Evolutionary conservation across 148 eudicot genomes (phyloP).

Genomic region (Spergularia bocconei): DNA sequence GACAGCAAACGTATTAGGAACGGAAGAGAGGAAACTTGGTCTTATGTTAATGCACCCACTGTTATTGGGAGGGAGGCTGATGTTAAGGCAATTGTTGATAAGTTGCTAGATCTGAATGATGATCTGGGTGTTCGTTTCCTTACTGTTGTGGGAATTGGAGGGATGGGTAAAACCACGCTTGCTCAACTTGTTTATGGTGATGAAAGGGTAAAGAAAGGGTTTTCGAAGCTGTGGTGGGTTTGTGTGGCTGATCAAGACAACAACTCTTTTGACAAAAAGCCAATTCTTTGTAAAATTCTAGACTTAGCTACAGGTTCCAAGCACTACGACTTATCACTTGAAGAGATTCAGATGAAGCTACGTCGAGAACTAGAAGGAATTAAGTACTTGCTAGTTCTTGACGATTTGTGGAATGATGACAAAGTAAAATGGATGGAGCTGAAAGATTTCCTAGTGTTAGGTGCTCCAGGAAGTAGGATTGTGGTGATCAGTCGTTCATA

Average conservation of each 20-base stretch:
- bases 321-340: neutral
- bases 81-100: neutral
- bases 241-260: constrained; percentile 27
- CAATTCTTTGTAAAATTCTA: constrained; percentile 20
- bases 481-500: constrained; percentile 31
- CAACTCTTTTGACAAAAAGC: constrained; percentile 1
- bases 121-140: neutral
- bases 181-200: constrained; percentile 27
- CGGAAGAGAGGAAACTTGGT: constrained; percentile 20
- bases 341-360: neutral
- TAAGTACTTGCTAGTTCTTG: constrained; percentile 29
- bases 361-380: neutral
- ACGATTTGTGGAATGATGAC: constrained; percentile 34
- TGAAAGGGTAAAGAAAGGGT: neutral
- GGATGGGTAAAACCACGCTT: constrained; percentile 36
- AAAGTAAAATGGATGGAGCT: constrained; percentile 10
- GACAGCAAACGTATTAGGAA: constrained; percentile 6
- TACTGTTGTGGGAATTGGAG: constrained; percentile 34
- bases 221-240: constrained; percentile 20
- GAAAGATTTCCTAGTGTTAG: constrained; percentile 4
- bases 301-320: neutral
- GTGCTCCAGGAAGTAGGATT: constrained; percentile 21
- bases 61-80: constrained; percentile 30
- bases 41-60: constrained; percentile 5
- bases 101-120: constrained; percentile 8